Evolutionary conservation across 2,329 filamentous ascomycete species (phyloP), one percentile per base, ranked within the genome.

Genomic region (Xylaria polymorpha): DNA sequence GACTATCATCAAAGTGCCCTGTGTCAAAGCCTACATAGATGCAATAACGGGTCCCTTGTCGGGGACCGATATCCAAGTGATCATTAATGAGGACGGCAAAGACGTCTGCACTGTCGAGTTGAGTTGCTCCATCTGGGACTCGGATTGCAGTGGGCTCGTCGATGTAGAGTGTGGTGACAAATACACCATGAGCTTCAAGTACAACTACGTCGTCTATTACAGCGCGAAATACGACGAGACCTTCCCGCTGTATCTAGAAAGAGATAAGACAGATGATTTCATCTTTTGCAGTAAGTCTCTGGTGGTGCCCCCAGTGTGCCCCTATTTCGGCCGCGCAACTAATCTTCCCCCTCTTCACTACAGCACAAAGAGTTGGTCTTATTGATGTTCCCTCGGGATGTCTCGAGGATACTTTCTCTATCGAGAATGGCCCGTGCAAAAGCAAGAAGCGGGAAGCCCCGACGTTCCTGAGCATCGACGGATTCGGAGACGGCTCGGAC

Each of bases 1-100:
- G 20, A 62, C 35, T 20, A 20, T 55, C 18, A 8, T 32, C 9
- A 18, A 61, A 14, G 48, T 53, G 48, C 59, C 59, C 10, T 61
- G 59, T 43, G 20, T 61, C 22, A 15, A 61, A 25, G 15, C 15
- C 32, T 18, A 15, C 44, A 41, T 61, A 10, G 32, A 50, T 18
- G 59, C 59, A 18, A 20, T 39, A 9, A 61, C 59, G 37, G 59
- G 59, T 53, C 29, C 35, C 32, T 62, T 62, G n/a, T 62, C 60
- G 14, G 35, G 46, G 10, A 62, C 60, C 7, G 46, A 62, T 32
- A 35, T 62, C 10, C n/a, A 12, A n/a, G 46, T 43, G 35, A 4
- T 20, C 20, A 35, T 51, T 25, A 43, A 41, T 22, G 18, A 62
- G 50, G 48, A 62, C 60, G 60, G 46, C 22, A 25, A 50, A 10